Conservation (phyloP, 305 asterid genomes). For the Fraxinus nigra region DNA sequence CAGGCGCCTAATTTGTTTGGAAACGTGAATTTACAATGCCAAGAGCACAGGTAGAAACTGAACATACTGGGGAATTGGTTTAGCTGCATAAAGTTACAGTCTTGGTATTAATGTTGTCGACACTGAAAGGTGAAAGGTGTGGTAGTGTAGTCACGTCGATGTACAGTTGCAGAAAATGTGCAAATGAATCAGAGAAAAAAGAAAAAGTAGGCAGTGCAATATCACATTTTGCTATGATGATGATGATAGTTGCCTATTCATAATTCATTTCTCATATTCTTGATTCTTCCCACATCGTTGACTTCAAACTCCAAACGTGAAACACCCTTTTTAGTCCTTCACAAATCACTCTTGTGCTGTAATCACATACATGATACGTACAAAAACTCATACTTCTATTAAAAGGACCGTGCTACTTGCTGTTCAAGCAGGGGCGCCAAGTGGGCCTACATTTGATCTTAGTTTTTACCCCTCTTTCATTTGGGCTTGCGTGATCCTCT, state of each 20-base stretch:
- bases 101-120: background rate
- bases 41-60: background rate
- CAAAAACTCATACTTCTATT: background rate
- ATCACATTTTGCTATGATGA: background rate
- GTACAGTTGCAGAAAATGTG: slow-evolving; percentile 24
- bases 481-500: background rate
- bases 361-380: background rate
- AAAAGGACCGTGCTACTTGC: background rate
- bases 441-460: background rate
- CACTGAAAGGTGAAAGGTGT: background rate
- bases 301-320: background rate
- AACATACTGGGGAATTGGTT: background rate
- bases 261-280: background rate
- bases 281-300: background rate
- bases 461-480: background rate
- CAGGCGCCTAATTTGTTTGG: background rate
- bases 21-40: background rate
- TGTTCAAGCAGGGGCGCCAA: background rate
- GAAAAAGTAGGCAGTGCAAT: background rate
- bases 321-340: no score
- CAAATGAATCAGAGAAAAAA: background rate
- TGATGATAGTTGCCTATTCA: slow-evolving; percentile 7
- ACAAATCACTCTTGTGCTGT: no score
- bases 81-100: background rate
- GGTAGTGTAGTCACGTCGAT: slow-evolving; percentile 29